Base-by-base conservation (phyloP, 257 asterid species). In the Solanum sparsipilum region DNA sequence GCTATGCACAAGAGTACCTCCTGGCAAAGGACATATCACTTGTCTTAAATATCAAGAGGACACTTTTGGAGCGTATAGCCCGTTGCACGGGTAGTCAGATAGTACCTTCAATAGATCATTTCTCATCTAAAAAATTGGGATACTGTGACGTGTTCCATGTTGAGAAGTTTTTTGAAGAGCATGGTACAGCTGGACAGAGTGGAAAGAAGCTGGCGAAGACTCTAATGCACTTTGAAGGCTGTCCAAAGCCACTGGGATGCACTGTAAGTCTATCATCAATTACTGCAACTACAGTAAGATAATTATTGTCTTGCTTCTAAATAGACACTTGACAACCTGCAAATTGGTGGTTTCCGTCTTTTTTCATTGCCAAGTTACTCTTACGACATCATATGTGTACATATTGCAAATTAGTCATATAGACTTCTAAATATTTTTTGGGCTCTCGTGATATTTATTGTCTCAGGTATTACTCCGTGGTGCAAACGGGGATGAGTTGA, bases 201-300 rank as follows among this genome's bases (percentile, higher is more conserved):
- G 98, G 98, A 87, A 95, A 93, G 91, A 96, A 91, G 93, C 89
- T 91, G 88, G 92, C 89, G 90, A 97, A 96, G 92, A 96, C 99
- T n/a, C 93, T 97, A 89, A 97, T 97, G 99, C 95, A 90, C 90
- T 97, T 97, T 91, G 98, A 97, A 89, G 99, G 96, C 87, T 97
- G 99, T 91, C 99, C 98, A 60, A 96, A 93, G 94, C 98, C 99
- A 70, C 93, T 94, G 82, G 98, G 99, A 76, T 97, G 92, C 95
- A 97, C 98, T 90, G 99, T 97, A 92, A 90, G 98, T 91, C 67
- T 56, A 31, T 75, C 63, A 86, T 88, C 88, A 56, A 29, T 46
- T 85, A 85, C 79, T 32, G 27, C 88, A 87, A 71, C 86, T 58
- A 35, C 84, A 52, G 46, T 87, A 65, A n/a, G 52, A 27, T 89